These are phyloP conservation scores for Aspergillus tubingensis DNA, from an alignment of 2,329 filamentous ascomycete genomes.

Conservation along the genomic window DNA sequence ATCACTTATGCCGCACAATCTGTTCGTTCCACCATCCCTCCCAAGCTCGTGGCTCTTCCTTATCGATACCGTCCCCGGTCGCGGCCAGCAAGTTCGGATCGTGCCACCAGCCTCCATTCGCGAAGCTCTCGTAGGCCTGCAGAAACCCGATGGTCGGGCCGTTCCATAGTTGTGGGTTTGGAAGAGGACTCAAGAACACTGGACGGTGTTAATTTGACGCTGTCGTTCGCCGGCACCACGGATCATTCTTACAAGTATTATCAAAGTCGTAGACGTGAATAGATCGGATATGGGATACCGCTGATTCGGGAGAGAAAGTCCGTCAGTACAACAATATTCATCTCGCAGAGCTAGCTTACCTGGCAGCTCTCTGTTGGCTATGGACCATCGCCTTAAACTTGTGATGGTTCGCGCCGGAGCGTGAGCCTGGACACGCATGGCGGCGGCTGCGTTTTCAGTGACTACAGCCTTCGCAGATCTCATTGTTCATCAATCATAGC, in stretches of 20 bases:
- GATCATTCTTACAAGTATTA: conserved; percentile 71
- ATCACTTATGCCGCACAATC: conserved; percentile 57
- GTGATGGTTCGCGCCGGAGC: conserved; percentile 62
- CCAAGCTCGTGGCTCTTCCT: conserved; percentile 83
- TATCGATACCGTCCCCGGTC: conserved; percentile 78
- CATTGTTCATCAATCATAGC: conserved; percentile 23
- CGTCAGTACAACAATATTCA: not conserved
- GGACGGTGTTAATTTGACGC: conserved; percentile 20
- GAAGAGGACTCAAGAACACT: conserved; percentile 91
- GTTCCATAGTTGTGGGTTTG: conserved; percentile 87
- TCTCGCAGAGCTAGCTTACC: conserved; percentile 44
- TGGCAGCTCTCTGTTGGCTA: conserved; percentile 71
- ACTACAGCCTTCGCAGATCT: conserved; percentile 41
- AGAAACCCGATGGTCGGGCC: conserved; percentile 74
- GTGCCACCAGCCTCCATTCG: conserved; percentile 96
- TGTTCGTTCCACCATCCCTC: conserved; percentile 96
- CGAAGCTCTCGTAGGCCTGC: conserved; percentile 72
- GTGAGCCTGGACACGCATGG: conserved; percentile 28
- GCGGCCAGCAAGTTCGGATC: conserved; percentile 81
- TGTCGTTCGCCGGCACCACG: not conserved
- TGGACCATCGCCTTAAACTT: conserved; percentile 80
- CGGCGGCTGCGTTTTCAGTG: conserved; percentile 28
- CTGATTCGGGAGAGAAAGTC: conserved; percentile 32
- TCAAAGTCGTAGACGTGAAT: conserved; percentile 98
- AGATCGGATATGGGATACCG: conserved; percentile 68